phyloP scores from a whole-genome alignment of 352 stramenopile genomes.

The Pythium folliculosum region DNA sequence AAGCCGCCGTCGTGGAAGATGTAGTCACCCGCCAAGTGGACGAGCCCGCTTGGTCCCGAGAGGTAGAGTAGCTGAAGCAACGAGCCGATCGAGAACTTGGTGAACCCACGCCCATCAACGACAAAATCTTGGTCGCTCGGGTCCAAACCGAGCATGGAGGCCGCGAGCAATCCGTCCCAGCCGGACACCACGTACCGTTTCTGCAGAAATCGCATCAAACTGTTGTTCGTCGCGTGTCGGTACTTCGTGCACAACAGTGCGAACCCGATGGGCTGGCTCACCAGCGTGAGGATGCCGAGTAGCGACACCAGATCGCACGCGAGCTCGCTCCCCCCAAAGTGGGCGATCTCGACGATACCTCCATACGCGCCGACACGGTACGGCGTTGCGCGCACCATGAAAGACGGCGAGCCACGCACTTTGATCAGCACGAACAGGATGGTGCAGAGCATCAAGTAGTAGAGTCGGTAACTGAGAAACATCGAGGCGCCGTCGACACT shows the following conservation, averaged over 20 bases:
- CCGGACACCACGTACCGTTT: constrained; percentile 48
- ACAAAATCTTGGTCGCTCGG: constrained; percentile 31
- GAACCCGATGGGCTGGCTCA: constrained; percentile 27
- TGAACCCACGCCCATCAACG: constrained; percentile 25
- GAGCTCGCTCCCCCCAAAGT: constrained; percentile 57
- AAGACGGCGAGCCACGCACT: constrained; percentile 35
- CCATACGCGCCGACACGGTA: constrained; percentile 43
- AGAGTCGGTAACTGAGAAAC: constrained; percentile 65
- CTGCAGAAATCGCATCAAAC: constrained; percentile 47
- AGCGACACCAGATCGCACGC: constrained; percentile 50
- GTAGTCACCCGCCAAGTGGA: constrained; percentile 52
- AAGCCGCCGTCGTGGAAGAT: constrained; percentile 50
- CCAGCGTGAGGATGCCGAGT: constrained; percentile 35
- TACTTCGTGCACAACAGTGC: constrained; percentile 44
- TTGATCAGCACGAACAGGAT: constrained; percentile 43
- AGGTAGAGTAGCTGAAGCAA: constrained; percentile 50
- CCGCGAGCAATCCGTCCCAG: constrained; percentile 43
- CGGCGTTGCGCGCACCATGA: constrained; percentile 40
- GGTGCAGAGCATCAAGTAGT: constrained; percentile 49
- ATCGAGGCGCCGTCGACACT: constrained; percentile 48
- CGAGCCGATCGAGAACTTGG: constrained; percentile 44
- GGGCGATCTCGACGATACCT: constrained; percentile 33
- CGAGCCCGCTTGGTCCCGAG: constrained; percentile 45
- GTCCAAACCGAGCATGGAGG: constrained; percentile 48
- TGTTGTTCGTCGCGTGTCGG: constrained; percentile 41